These are phyloP conservation scores for Phaeosphaeria sp. DNA, from an alignment of 2,329 filamentous ascomycete genomes.

Conservation along the genomic window DNA sequence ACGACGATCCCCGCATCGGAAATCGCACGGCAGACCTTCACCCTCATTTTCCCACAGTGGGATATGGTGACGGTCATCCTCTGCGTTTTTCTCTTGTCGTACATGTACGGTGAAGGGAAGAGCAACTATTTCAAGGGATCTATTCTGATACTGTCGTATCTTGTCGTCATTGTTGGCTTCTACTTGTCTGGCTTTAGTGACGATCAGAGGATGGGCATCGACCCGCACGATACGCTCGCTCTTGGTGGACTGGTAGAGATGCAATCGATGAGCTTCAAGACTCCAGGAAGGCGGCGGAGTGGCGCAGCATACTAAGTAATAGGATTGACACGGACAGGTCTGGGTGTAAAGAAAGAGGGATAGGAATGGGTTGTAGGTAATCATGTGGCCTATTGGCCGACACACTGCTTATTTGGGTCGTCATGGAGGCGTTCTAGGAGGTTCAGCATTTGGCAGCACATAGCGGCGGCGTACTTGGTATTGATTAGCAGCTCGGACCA, in stretches of 20 bases:
- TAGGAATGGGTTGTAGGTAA: background rate
- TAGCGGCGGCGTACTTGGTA: slow-evolving; percentile 3
- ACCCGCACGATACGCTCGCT: slow-evolving; percentile 45
- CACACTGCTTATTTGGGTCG: background rate
- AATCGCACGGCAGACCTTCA: slow-evolving; percentile 70
- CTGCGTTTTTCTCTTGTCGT: slow-evolving; percentile 93
- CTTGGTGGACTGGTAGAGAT: slow-evolving; percentile 37
- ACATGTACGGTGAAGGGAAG: slow-evolving; percentile 98
- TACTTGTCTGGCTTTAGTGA: slow-evolving; percentile 77
- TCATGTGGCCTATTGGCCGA: background rate
- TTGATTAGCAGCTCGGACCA: background rate
- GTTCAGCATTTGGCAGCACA: slow-evolving; percentile 1
- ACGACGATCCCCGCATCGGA: slow-evolving; percentile 61
- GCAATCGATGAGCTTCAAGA: slow-evolving; percentile 46
- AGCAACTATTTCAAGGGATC: slow-evolving; percentile 99
- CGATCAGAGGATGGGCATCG: slow-evolving; percentile 50
- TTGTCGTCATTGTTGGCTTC: slow-evolving; percentile 91
- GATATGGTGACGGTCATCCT: slow-evolving; percentile 97
- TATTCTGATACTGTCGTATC: slow-evolving; percentile 88
- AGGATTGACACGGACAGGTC: background rate
- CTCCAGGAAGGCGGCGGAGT: slow-evolving; percentile 28
- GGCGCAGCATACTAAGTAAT: slow-evolving; percentile 37
- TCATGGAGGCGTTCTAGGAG: background rate
- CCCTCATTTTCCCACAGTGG: slow-evolving; percentile 96
- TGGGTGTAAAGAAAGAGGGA: background rate